phyloP scores from a whole-genome alignment of 1,284 basidiomycete species.

The Ganoderma sinense region DNA sequence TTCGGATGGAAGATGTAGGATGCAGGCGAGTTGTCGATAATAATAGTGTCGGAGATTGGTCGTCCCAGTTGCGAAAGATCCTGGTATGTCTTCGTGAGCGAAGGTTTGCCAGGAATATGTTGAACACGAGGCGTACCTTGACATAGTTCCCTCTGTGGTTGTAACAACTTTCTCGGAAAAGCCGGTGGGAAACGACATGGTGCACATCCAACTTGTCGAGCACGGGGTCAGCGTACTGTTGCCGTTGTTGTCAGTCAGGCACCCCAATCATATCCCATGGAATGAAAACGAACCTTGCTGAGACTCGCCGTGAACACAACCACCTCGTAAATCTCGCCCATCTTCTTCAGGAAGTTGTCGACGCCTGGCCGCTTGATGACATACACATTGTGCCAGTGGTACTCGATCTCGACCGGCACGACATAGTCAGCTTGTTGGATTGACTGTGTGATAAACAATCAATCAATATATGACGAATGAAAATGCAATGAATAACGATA shows the following conservation, averaged over 20 bases:
- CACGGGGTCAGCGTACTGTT: slow-evolving; percentile 96
- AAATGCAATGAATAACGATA: not conserved
- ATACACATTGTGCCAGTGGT: slow-evolving; percentile 97
- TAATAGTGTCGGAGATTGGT: slow-evolving; percentile 93
- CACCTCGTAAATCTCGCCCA: slow-evolving; percentile 98
- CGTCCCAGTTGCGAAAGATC: slow-evolving; percentile 97
- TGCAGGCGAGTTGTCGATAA: slow-evolving; percentile 98
- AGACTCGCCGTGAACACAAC: slow-evolving; percentile 98
- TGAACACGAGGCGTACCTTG: slow-evolving; percentile 73
- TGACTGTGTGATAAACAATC: slow-evolving; percentile 59
- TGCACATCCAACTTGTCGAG: slow-evolving; percentile 96
- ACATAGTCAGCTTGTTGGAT: slow-evolving; percentile 97
- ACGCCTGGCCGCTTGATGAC: slow-evolving; percentile 99
- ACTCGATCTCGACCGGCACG: slow-evolving; percentile 98
- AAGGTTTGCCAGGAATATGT: slow-evolving; percentile 4
- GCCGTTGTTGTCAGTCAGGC: not conserved
- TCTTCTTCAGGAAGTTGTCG: slow-evolving; percentile 93
- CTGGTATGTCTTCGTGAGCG: slow-evolving; percentile 48
- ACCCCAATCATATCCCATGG: not conserved
- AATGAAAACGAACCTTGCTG: slow-evolving; percentile 75
- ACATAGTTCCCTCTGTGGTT: slow-evolving; percentile 99
- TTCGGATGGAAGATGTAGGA: slow-evolving; percentile 99
- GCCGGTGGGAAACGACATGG: slow-evolving; percentile 91
- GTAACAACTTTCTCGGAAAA: slow-evolving; percentile 99
- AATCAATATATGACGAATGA: slow-evolving; percentile 5